Conservation (phyloP, 2,329 filamentous ascomycete species). For the Coleophoma cylindrospora region DNA sequence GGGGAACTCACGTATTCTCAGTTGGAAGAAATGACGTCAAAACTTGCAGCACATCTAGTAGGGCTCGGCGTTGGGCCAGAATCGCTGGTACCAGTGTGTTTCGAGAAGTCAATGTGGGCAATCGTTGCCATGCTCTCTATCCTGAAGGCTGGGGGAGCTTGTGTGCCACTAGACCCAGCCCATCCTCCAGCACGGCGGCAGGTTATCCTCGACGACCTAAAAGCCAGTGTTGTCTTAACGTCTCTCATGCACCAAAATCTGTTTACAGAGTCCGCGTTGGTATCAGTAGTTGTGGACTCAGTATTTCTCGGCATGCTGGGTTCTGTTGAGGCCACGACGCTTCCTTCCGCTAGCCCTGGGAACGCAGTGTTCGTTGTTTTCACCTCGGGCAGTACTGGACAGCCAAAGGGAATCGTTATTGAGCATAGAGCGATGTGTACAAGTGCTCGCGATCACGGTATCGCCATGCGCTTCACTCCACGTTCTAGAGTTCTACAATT, state of each 20-base stretch:
- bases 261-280: too few relatives aligned
- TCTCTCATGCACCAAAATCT: too few relatives aligned
- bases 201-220: background rate
- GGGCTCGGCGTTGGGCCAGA: constrained; percentile 3
- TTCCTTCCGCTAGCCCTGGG: too few relatives aligned
- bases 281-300: too few relatives aligned
- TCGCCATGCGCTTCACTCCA: too few relatives aligned
- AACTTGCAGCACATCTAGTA: constrained; percentile 8
- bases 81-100: constrained; percentile 13
- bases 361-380: background rate
- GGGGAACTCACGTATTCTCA: constrained; percentile 12
- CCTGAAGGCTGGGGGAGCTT: constrained; percentile 16
- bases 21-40: constrained; percentile 3
- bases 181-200: constrained; percentile 15
- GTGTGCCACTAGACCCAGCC: constrained; percentile 21
- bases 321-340: too few relatives aligned
- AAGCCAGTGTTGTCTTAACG: background rate
- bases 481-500: constrained; percentile 2
- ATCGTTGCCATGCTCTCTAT: constrained; percentile 17
- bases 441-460: too few relatives aligned
- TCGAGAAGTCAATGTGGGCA: constrained; percentile 16
- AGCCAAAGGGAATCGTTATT: background rate
- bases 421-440: background rate
- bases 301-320: too few relatives aligned
- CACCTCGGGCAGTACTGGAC: constrained; percentile 1